Base-by-base conservation (phyloP, 31 red algal species). In the Asparagopsis taxiformis region DNA sequence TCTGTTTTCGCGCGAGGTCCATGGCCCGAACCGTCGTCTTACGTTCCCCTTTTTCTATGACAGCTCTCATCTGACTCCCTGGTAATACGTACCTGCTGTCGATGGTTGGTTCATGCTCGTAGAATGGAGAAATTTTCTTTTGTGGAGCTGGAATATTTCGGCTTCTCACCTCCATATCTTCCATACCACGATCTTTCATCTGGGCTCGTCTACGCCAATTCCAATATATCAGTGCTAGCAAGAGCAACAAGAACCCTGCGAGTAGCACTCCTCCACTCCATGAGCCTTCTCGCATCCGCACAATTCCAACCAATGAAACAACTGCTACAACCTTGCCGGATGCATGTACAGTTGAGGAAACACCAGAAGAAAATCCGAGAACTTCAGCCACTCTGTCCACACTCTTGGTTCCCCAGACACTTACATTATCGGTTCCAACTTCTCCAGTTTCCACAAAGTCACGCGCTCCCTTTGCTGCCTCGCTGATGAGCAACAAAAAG, bases 31-130 rank as follows among this genome's bases (percentile, higher is more conserved):
- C 24, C 54, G 70, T 54, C 21, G 20, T 28, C 10, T 60, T 3
- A 55, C 34, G 3, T 24, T 49, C 11, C 61, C 61, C 11, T 55
- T 51, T 31, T 31, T 59, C 31, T 22, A 19, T 31, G 55, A 50
- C 21, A 59, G 48, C 2, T 66, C 59, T 11, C 59, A 66, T 59
- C 30, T 78, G 74, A 44, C 74, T 78, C 7, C 74, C 74, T 30
- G 74, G 59, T 11, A 31, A 17, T 1, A 78, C 74, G 1, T 30
- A 30, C 15, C 0, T 9, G 8, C 50, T 57, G 36, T 78, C 60
- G 22, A 64, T 51, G 1, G 24, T 66, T 52, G 74, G 74, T 23
- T 32, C 38, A 26, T 78, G 59, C 50, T 64, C 59, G 30, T 44
- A 78, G 36, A 64, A 78, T 20, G 74, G 74, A 54, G 56, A 64